Evolutionary conservation across 2,329 filamentous ascomycete species (phyloP).

Genomic region (Hypoxylon sp.): DNA sequence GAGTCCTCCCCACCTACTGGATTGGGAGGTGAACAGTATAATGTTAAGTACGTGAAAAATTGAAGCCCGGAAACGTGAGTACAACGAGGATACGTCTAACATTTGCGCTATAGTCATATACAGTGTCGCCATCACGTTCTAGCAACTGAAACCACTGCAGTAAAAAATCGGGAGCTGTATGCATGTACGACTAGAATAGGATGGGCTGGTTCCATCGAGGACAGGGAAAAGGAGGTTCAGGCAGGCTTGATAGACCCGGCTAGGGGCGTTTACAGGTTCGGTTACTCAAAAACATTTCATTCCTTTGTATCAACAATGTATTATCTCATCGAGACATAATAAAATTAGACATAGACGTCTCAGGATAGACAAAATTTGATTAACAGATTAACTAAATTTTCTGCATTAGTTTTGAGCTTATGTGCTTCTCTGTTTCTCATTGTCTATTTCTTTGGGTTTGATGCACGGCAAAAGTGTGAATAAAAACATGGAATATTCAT

Average conservation of each 20-base stretch:
- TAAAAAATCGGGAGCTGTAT: not conserved
- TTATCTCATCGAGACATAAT: not conserved
- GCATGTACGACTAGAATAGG: not conserved
- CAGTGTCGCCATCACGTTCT: not conserved
- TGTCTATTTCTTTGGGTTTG: not conserved
- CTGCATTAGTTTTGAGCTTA: not conserved
- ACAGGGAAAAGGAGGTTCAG: slow-evolving; percentile 5
- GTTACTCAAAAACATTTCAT: slow-evolving; percentile 6
- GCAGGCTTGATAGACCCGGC: not conserved
- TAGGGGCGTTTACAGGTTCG: slow-evolving; percentile 12
- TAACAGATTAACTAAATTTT: not conserved
- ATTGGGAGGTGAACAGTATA: slow-evolving; percentile 44
- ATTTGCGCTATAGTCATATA: not conserved
- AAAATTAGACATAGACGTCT: slow-evolving; percentile 3
- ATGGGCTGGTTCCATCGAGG: slow-evolving; percentile 31
- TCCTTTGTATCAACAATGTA: slow-evolving; percentile 28
- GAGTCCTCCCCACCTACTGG: slow-evolving; percentile 49
- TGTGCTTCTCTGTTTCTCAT: not conserved
- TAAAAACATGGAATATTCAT: not conserved
- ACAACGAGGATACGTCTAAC: not conserved
- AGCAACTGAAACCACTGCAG: not conserved
- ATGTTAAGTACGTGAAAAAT: slow-evolving; percentile 1
- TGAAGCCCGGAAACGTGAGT: not conserved
- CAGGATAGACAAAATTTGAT: slow-evolving; percentile 21
- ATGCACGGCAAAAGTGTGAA: not conserved